Conservation (phyloP, 139 green algal species). For the Picochlorum sp. region DNA sequence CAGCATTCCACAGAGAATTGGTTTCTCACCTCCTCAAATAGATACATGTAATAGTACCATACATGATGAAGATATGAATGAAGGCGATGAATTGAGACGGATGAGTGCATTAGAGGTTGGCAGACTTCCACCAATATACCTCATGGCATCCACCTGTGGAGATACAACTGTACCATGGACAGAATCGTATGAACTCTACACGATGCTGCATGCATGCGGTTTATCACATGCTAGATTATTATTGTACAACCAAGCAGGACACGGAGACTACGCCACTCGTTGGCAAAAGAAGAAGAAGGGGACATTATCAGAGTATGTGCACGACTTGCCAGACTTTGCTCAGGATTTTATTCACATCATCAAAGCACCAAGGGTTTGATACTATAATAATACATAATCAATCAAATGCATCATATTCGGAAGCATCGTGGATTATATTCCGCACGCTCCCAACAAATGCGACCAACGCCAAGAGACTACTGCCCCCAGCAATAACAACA, state of each 20-base stretch:
- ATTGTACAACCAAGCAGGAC: conserved; percentile 48
- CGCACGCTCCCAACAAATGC: conserved; percentile 25
- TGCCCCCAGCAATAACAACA: conserved; percentile 19
- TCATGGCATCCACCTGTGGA: conserved; percentile 36
- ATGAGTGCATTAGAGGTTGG: not conserved
- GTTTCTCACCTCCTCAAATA: not conserved
- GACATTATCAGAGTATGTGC: not conserved
- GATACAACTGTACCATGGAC: conserved; percentile 54
- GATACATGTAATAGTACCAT: not conserved
- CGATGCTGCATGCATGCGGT: conserved; percentile 34
- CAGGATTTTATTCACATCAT: not conserved
- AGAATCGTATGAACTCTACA: conserved; percentile 46
- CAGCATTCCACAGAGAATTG: conserved; percentile 24
- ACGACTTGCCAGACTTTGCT: not conserved
- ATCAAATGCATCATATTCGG: conserved; percentile 21
- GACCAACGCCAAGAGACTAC: conserved; percentile 18
- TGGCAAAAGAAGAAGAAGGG: conserved; percentile 15
- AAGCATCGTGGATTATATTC: conserved; percentile 32
- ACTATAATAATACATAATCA: not conserved
- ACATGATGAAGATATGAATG: not conserved
- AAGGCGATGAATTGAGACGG: not conserved
- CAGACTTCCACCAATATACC: conserved; percentile 38
- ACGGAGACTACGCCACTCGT: conserved; percentile 44
- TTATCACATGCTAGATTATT: conserved; percentile 40
- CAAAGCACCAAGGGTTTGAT: not conserved